Evolutionary conservation across 139 green algal species (phyloP), one percentile per base, ranked within the genome.

Genomic region (Chlorella sp.): DNA sequence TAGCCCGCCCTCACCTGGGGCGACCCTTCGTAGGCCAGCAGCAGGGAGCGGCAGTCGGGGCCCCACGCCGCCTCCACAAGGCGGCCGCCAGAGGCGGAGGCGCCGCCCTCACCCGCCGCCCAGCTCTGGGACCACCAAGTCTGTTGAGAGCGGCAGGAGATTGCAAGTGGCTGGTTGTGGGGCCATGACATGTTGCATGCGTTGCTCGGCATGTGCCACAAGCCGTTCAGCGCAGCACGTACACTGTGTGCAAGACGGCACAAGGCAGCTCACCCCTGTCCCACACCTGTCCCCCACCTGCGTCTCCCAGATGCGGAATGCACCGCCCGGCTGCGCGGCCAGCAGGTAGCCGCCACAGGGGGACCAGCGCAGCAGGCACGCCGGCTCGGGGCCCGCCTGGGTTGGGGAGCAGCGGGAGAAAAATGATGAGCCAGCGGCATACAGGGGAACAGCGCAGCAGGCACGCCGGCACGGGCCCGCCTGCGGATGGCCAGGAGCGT

Each of bases 321-420:
- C 34, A 9, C 79, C 85, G 0, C 20, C 36, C 8, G 77, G 48
- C 51, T 80, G 67, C 3, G 40, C 85, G 1, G 78, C 85, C 81
- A 89, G 69, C 51, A 89, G 75, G 78, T 89, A 89, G 40, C 38
- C 34, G 64, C 85, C 85, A 58, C 85, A 89, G 65, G 78, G 85
- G 5, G 85, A 89, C 85, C 85, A 89, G 74, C 85, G 48, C 67
- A 89, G 68, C n/a, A 89, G 54, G 32, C 36, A 44, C 3, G 81
- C 76, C 2, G 65, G 34, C 54, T 89, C 85, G 16, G 44, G 68
- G 68, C 77, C 77, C 13, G 85, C 85, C 72, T 84, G 85, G 13
- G 3, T 11, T 41, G 64, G 17, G 13, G 65, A 30, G 13, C 13
- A 36, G 24, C 32, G 11, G 38, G 56, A 26, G 74, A 48, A 3